These are phyloP conservation scores for Ophiostoma sp. DNA, from an alignment of 2,329 filamentous ascomycete genomes.

Conservation along the genomic window DNA sequence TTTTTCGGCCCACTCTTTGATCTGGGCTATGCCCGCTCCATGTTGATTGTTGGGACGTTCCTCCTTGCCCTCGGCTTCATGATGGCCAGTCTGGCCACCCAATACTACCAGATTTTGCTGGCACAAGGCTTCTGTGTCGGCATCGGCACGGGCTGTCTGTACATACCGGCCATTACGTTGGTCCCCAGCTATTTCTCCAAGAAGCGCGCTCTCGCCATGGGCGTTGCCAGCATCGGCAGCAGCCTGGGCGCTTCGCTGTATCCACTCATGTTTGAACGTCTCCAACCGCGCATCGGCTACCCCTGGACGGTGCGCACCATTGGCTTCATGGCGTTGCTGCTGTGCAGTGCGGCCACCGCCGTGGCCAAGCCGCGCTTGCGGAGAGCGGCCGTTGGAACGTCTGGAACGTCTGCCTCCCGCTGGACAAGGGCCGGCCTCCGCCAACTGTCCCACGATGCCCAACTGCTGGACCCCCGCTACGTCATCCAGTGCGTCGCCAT, in stretches of 20 bases:
- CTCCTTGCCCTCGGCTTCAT: conserved; percentile 50
- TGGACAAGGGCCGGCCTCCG: not conserved
- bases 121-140: conserved; percentile 59
- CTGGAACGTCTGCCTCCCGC: too few species aligned
- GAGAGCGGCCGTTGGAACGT: not conserved
- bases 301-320: conserved; percentile 26
- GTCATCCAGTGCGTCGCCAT: conserved; percentile 26
- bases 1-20: conserved; percentile 47
- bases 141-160: conserved; percentile 55
- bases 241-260: conserved; percentile 51
- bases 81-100: conserved; percentile 44
- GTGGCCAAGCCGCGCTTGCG: not conserved
- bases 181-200: conserved; percentile 61
- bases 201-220: conserved; percentile 61
- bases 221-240: conserved; percentile 59
- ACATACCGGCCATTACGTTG: conserved; percentile 55
- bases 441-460: conserved; percentile 12
- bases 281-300: conserved; percentile 23
- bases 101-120: conserved; percentile 52
- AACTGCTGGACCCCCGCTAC: conserved; percentile 12
- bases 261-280: conserved; percentile 22
- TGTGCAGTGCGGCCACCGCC: not conserved
- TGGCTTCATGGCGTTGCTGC: conserved; percentile 23
- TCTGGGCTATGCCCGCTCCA: conserved; percentile 42
- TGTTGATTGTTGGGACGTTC: conserved; percentile 40